These are phyloP conservation scores for Eucalyptus regnans DNA, from an alignment of 345 rosid genomes.

Conservation along the genomic window DNA sequence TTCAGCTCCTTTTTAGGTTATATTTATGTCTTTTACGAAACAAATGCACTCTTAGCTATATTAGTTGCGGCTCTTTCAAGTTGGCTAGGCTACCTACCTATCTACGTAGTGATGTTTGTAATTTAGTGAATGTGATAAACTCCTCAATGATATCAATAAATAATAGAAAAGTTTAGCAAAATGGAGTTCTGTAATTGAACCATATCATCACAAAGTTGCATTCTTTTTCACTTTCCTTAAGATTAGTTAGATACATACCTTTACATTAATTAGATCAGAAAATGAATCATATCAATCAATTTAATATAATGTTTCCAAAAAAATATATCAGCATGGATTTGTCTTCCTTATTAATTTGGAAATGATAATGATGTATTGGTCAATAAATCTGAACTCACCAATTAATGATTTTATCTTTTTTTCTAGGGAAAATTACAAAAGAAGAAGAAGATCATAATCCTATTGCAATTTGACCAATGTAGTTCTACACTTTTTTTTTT, in stretches of 20 bases:
- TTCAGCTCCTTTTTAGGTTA: no score
- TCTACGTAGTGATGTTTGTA: background rate
- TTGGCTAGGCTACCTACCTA: background rate
- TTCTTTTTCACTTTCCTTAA: background rate
- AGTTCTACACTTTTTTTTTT: no score
- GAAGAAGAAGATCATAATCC: no score
- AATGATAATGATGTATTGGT: background rate
- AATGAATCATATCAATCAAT: background rate
- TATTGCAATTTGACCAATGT: no score
- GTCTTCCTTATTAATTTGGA: background rate
- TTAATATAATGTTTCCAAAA: background rate
- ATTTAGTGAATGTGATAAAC: background rate
- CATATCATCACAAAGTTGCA: background rate
- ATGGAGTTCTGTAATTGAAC: background rate
- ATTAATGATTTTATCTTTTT: background rate
- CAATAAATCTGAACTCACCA: background rate
- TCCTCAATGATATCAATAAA: background rate
- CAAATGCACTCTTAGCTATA: no score
- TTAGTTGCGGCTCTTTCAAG: background rate
- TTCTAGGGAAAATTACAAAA: no score
- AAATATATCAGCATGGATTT: background rate
- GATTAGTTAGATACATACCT: background rate
- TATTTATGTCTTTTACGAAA: rapidly evolving
- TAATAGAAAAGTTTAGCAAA: background rate
- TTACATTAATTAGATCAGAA: background rate